phyloP scores from a whole-genome alignment of 371 early-diverging fungal genomes.

The Zychaea mexicana region DNA sequence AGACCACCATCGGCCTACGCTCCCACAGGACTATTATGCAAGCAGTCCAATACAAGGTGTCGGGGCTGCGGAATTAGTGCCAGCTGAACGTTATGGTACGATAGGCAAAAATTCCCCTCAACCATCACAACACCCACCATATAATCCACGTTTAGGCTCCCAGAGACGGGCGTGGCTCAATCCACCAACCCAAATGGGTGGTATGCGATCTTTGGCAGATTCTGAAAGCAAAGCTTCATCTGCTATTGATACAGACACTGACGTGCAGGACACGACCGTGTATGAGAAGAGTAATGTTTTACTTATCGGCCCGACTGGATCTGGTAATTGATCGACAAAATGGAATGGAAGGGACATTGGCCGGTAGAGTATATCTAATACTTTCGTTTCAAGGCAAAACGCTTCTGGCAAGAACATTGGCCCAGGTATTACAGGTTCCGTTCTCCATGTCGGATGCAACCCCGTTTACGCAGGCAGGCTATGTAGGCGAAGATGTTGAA shows the following conservation, averaged over 20 bases:
- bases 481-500: slow-evolving; percentile 95
- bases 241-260: slow-evolving; percentile 2
- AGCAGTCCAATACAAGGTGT: slow-evolving; percentile 18
- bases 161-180: slow-evolving; percentile 29
- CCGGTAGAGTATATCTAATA: background rate
- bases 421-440: slow-evolving; percentile 86
- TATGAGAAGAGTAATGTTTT: slow-evolving; percentile 92
- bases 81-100: slow-evolving; percentile 23
- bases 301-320: slow-evolving; percentile 88
- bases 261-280: slow-evolving; percentile 35
- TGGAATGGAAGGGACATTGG: background rate
- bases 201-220: slow-evolving; percentile 4
- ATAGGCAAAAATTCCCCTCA: slow-evolving; percentile 9
- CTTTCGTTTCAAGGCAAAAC: slow-evolving; percentile 66
- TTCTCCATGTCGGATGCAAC: slow-evolving; percentile 94
- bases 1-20: slow-evolving; percentile 22
- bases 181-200: slow-evolving; percentile 23
- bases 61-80: slow-evolving; percentile 22
- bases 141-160: background rate
- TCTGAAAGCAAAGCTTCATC: slow-evolving; percentile 16
- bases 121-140: background rate
- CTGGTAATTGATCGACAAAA: slow-evolving; percentile 27
- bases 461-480: slow-evolving; percentile 92
- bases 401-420: slow-evolving; percentile 81
- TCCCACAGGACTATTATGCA: slow-evolving; percentile 25